Base-by-base conservation (phyloP, 305 asterid genomes). In the Euphrasia arctica region DNA sequence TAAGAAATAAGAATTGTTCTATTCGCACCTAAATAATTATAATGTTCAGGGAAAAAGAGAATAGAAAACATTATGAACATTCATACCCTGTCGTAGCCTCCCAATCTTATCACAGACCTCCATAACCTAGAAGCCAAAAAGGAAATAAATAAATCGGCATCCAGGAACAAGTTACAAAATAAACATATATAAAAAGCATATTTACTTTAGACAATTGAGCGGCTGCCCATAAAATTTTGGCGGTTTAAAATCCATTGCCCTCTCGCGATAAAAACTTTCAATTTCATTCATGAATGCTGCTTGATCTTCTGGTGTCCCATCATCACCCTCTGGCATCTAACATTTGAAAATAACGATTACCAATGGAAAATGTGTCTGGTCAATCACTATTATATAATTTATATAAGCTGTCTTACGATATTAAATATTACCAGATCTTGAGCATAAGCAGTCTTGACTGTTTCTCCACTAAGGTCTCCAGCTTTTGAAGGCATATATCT, bases 81-180 rank as follows among this genome's bases (percentile, higher is more conserved):
- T 25, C 81, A 62, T 87, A 91, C 98, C 95, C 80, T 81, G 74
- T 89, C 98, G 76, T 89, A 89, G 83, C 97, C 95, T 47, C 95
- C 98, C 87, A 89, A 72, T 77, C 77, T 83, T 48, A 89, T 76
- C 64, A 87, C 95, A 18, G 89, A 72, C 70, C 89, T 87, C 98
- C 98, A 91, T 64, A 91, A 82, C 91, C 98, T 91, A 65, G 43
- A 69, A 77, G 54, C 58, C 64, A 67, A 59, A 36, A 69, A 71
- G 65, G 50, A 48, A 48, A 39, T 13, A 56, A 65, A 63, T 39
- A 47, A 70, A 64, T 25, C 2, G 13, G 51, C 42, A 67, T 42
- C 67, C 68, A 45, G 62, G 13, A 60, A 65, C 66, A 66, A 72
- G 55, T 41, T 18, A 6, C 42, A 29, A 66, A 32, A 54, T 4